Conservation (phyloP, 352 stramenopile species). For the Phytophthora idaei region DNA sequence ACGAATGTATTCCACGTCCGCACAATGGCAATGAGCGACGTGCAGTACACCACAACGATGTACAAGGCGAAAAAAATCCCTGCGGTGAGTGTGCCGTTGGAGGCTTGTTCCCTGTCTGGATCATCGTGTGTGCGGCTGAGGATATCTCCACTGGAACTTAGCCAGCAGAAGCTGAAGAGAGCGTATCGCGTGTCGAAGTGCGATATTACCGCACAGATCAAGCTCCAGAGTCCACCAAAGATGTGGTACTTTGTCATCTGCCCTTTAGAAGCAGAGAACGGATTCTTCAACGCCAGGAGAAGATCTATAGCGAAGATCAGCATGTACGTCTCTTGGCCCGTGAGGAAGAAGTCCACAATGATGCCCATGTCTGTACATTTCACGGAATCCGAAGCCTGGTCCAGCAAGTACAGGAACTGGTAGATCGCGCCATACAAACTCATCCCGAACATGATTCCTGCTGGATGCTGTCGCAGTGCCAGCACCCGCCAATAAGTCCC, state of each 20-base stretch:
- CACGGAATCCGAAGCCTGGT: slow-evolving; percentile 47
- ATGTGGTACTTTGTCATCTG: slow-evolving; percentile 87
- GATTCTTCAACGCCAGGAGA: slow-evolving; percentile 82
- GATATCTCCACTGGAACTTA: slow-evolving; percentile 61
- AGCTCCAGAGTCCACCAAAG: slow-evolving; percentile 68
- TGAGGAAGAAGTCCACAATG: slow-evolving; percentile 83
- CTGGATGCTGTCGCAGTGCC: slow-evolving; percentile 75
- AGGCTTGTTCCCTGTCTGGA: slow-evolving; percentile 11
- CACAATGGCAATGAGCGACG: slow-evolving; percentile 74
- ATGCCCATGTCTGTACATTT: slow-evolving; percentile 68
- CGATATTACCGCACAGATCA: slow-evolving; percentile 72
- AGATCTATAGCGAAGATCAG: slow-evolving; percentile 90
- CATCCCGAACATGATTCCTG: slow-evolving; percentile 90
- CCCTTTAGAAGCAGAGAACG: slow-evolving; percentile 81
- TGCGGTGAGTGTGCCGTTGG: slow-evolving; percentile 54
- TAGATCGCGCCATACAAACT: slow-evolving; percentile 84
- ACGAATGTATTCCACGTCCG: slow-evolving; percentile 83
- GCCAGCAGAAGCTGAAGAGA: slow-evolving; percentile 85
- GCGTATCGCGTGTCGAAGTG: slow-evolving; percentile 79
- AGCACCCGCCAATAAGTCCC: slow-evolving; percentile 68
- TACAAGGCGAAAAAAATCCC: slow-evolving; percentile 86
- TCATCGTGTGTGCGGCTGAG: slow-evolving; percentile 20
- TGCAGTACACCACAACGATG: slow-evolving; percentile 83
- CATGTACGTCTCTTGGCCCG: slow-evolving; percentile 88
- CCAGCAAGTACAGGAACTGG: slow-evolving; percentile 78